phyloP scores from a whole-genome alignment of 2,329 filamentous ascomycete species.

The Ceratocystis huliohia region DNA sequence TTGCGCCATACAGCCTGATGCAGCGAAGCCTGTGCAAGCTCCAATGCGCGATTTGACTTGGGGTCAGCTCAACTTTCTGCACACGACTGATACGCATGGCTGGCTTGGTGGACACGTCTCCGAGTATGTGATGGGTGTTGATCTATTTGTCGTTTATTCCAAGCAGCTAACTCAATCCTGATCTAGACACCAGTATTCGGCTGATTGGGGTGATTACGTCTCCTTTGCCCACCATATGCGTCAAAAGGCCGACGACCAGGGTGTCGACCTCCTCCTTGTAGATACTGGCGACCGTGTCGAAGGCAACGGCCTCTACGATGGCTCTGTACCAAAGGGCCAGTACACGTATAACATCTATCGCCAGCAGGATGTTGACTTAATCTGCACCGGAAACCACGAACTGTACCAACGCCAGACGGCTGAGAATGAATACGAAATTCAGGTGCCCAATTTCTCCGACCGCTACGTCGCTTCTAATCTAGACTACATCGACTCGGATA shows the following conservation, averaged over 20 bases:
- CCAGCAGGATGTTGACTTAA: slow-evolving; percentile 68
- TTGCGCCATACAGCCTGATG: slow-evolving; percentile 58
- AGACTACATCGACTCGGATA: slow-evolving; percentile 66
- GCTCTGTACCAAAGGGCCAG: slow-evolving; percentile 71
- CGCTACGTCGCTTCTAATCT: slow-evolving; percentile 86
- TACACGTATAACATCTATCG: slow-evolving; percentile 82
- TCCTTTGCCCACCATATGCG: slow-evolving; percentile 80
- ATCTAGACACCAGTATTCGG: slow-evolving; percentile 72
- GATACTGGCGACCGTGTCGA: slow-evolving; percentile 92
- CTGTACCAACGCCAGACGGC: slow-evolving; percentile 73
- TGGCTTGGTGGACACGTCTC: slow-evolving; percentile 90
- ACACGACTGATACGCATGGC: slow-evolving; percentile 90
- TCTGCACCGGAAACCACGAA: slow-evolving; percentile 89
- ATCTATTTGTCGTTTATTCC: background rate
- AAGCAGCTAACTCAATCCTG: background rate
- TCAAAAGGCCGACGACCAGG: slow-evolving; percentile 61
- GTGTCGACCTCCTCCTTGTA: slow-evolving; percentile 77
- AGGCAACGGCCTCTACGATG: slow-evolving; percentile 89
- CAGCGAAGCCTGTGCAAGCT: slow-evolving; percentile 62
- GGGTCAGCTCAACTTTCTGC: slow-evolving; percentile 95
- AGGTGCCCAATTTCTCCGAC: slow-evolving; percentile 68
- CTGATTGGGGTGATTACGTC: slow-evolving; percentile 96
- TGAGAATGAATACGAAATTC: slow-evolving; percentile 62
- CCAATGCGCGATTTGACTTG: slow-evolving; percentile 75
- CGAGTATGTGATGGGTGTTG: slow-evolving; percentile 46